Evolutionary conservation across 495 filamentous ascomycete genomes (phyloP).

Genomic region (Talaromyces thailandensis): DNA sequence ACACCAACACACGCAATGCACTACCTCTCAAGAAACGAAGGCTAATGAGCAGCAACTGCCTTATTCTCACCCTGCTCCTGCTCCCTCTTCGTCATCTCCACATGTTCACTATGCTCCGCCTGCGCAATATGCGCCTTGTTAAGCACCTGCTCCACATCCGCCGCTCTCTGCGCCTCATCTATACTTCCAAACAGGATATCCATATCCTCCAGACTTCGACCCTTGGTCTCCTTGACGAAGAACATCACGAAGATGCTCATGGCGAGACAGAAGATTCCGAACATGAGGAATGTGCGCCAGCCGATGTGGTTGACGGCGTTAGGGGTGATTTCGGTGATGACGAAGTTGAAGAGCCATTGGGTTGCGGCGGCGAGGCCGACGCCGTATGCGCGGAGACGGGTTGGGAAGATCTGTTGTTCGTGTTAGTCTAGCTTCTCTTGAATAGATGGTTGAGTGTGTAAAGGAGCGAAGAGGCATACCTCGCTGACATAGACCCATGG

Average conservation of each 20-base stretch:
- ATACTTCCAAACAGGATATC: constrained; percentile 37
- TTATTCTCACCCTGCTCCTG: neutral
- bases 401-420: constrained; percentile 58
- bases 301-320: constrained; percentile 36
- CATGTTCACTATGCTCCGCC: constrained; percentile 17
- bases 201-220: constrained; percentile 40
- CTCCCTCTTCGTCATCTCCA: neutral
- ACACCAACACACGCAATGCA: neutral
- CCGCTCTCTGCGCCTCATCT: constrained; percentile 22
- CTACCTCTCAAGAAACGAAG: neutral
- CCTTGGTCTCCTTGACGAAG: constrained; percentile 55
- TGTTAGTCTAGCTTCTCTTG: neutral
- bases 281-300: constrained; percentile 48
- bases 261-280: constrained; percentile 38
- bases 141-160: constrained; percentile 34
- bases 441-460: neutral
- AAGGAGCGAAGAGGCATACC: constrained; percentile 10
- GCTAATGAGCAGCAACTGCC: neutral
- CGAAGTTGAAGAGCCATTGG: constrained; percentile 39
- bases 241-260: constrained; percentile 32
- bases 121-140: constrained; percentile 22
- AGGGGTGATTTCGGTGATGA: constrained; percentile 30
- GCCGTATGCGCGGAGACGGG: constrained; percentile 60
- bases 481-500: constrained; percentile 48
- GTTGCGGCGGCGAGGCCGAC: constrained; percentile 57